phyloP scores from a whole-genome alignment of 2,329 filamentous ascomycete species.

The Sclerotinia spermophila region DNA sequence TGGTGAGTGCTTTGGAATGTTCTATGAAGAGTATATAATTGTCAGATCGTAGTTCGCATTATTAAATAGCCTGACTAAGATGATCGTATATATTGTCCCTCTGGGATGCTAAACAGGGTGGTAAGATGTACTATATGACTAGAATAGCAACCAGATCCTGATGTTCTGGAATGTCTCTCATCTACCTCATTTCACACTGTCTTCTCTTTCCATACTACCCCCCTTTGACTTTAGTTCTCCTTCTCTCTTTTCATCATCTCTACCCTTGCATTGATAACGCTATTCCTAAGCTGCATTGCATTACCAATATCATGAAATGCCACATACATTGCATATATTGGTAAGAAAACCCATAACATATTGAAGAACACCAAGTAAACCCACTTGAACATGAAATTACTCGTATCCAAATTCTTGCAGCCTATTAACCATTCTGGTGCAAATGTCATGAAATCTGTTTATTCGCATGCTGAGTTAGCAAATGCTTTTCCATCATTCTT shows the following conservation, averaged over 20 bases:
- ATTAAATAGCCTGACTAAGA: background rate
- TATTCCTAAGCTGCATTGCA: constrained; percentile 46
- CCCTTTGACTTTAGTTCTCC: constrained; percentile 6
- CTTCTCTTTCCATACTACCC: background rate
- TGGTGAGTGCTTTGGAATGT: too few species aligned
- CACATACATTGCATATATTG: constrained; percentile 56
- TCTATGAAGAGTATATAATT: too few species aligned
- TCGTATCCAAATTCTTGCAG: constrained; percentile 59
- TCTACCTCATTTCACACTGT: background rate
- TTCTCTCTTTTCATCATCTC: constrained; percentile 29
- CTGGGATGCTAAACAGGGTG: background rate
- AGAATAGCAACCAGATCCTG: background rate
- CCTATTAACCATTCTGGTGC: constrained; percentile 65
- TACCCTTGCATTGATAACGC: constrained; percentile 22
- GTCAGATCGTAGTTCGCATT: background rate
- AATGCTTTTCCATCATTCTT: background rate
- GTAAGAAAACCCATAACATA: constrained; percentile 62
- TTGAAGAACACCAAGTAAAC: constrained; percentile 68
- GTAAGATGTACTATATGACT: background rate
- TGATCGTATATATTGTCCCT: background rate
- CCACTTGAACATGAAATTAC: constrained; percentile 62
- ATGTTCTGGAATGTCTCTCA: background rate
- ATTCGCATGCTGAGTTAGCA: constrained; percentile 2
- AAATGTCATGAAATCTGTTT: constrained; percentile 64
- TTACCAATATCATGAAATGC: constrained; percentile 52